Base-by-base conservation (phyloP, 164 flowering plant genomes). In the Protea cynaroides region DNA sequence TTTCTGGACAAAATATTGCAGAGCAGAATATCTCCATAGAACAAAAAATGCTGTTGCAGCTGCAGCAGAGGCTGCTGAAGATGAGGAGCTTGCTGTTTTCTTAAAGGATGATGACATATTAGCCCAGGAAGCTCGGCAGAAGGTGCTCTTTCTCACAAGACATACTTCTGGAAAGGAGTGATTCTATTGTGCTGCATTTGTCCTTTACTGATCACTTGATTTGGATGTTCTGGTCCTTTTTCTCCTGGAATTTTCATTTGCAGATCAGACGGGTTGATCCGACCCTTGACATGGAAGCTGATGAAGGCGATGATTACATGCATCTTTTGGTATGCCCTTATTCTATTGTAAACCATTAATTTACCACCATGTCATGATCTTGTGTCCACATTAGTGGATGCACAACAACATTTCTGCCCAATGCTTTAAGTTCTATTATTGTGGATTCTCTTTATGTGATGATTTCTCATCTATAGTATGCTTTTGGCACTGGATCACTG, bases 21-120 rank as follows among this genome's bases (percentile, higher is more conserved):
- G 86, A 83, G 99, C 98, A 63, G 94, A 90, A 75, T 90, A 80
- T 74, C 92, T 92, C 57, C 88, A 88, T 65, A 83, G 86, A 66
- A 81, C 89, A 13, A 87, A 76, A 80, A 92, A 88, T 75, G 65
- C 76, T 62, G 67, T 79, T 71, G 90, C 92, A 74, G 97, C 92
- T 43, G 97, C 89, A 34, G 99, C 99, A 37, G 99, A 92, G 81
- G 99, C 97, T 70, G 99, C 97, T 71, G 97, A 87, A 77, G 99
- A 95, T 78, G 98, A 90, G 76, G 94, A 90, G 62, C 97, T 92
- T 70, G 98, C 94, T 62, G 78, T 92, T 58, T 92, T 95, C 56
- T 68, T 95, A 58, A 95, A 84, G 78, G 83, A 79, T 58, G 99
- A 95, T 81, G 91, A 84, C 17, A 81, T 92, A 73, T 78, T 90